phyloP scores from a whole-genome alignment of 768 basidiomycete species.

The Kwoniella mangroviensis region DNA sequence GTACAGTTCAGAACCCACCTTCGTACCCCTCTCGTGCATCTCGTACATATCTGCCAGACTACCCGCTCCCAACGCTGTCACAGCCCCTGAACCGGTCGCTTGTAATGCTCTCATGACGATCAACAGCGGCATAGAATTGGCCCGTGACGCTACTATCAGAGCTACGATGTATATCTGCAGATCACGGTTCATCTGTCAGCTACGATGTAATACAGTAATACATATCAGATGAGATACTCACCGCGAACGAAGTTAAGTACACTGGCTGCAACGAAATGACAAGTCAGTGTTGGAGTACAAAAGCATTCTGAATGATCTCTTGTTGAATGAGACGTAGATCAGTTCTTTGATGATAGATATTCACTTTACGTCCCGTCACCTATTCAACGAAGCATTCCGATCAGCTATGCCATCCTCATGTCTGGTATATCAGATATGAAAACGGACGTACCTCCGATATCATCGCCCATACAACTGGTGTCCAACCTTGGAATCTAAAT shows the following conservation, averaged over 20 bases:
- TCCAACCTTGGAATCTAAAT: slow-evolving; percentile 40
- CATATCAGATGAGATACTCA: slow-evolving; percentile 19
- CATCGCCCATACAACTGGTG: slow-evolving; percentile 52
- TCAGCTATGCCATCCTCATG: slow-evolving; percentile 5
- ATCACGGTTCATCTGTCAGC: neutral
- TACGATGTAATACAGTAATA: neutral
- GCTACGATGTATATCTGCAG: slow-evolving; percentile 54
- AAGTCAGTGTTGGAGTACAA: neutral
- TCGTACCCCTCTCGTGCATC: slow-evolving; percentile 51
- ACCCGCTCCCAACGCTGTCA: slow-evolving; percentile 55
- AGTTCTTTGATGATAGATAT: neutral
- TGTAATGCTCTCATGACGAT: slow-evolving; percentile 55
- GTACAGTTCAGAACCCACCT: slow-evolving; percentile 32
- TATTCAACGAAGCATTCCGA: slow-evolving; percentile 17
- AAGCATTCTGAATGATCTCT: too few relatives aligned
- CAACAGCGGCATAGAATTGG: slow-evolving; percentile 52
- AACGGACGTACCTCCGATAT: slow-evolving; percentile 42
- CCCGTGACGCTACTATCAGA: slow-evolving; percentile 48
- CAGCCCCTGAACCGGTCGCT: slow-evolving; percentile 54
- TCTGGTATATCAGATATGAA: neutral
- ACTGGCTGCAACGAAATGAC: slow-evolving; percentile 22
- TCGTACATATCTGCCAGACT: slow-evolving; percentile 58
- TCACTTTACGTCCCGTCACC: slow-evolving; percentile 50
- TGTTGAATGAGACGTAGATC: too few relatives aligned
- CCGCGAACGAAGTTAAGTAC: slow-evolving; percentile 55